Evolutionary conservation across 2,329 filamentous ascomycete species (phyloP), one percentile per base, ranked within the genome.

Genomic region (Paecilomyces dactylethromorphus): DNA sequence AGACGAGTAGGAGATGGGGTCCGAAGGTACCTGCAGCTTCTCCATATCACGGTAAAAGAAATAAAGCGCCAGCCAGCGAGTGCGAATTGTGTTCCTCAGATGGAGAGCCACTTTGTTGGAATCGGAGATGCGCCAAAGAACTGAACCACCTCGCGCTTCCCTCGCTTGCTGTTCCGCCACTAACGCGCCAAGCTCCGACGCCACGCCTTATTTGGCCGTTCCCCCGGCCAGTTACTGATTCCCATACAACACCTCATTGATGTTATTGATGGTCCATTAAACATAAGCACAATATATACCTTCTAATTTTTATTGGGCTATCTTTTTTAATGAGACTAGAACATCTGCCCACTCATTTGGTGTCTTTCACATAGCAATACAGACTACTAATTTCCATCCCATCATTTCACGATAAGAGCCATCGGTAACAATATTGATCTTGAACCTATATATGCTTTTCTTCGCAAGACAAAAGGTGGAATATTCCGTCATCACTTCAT

Each of bases 21-120:
- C 10, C 31, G 50, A 29, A 52, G 29, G 50, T 52, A 52, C 50
- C 50, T 52, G 50, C 22, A 52, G 50, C 11, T 26, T 21, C 50
- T 52, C 50, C 50, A 52, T 52, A 12, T 52, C 50, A 52, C 21
- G 50, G 22, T 3, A 29, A 29, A 45, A 18, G 39, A 6, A 45
- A 45, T 8, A 18, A 45, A 45, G 39, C n/a, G 10, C 39, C 39
- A 45, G 21, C 39, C 21, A 10, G 39, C 39, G 8, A 45, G 39
- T 18, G 15, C 18, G 24, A 45, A 5, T 7, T 45, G 39, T 45
- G 39, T 45, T 45, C n/a, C n/a, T 45, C 39, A 45, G 33, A 18
- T 56, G n/a, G 54, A 56, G 33, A 39, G n/a, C 21, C 26, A 26
- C 50, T 57, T 57, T 53, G 50, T 57, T 53, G 35, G 39, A 57